Conservation (phyloP, 2,329 filamentous ascomycete genomes). For the Alternaria atra region DNA sequence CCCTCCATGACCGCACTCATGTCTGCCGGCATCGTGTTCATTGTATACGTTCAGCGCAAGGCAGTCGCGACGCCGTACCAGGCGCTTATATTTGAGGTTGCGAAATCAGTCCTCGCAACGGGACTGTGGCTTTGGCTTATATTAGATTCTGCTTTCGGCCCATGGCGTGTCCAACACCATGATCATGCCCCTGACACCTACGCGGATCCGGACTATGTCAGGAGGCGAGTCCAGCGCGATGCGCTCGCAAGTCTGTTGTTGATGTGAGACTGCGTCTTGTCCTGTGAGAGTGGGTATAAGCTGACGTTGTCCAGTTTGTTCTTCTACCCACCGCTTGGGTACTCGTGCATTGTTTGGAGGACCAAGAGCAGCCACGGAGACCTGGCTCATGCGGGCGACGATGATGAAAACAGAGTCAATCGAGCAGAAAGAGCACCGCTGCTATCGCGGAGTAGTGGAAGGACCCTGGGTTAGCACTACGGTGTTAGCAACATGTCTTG, state of each 20-base stretch:
- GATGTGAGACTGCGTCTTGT: not conserved
- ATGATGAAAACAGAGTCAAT: not conserved
- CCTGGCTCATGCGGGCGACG: not conserved
- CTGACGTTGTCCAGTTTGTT: not conserved
- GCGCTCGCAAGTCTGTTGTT: not conserved
- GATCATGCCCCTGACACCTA: not conserved
- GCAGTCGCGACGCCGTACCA: not conserved
- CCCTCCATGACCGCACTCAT: conserved; percentile 2
- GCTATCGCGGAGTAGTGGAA: not conserved
- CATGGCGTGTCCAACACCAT: not conserved
- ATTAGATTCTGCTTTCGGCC: conserved; percentile 1
- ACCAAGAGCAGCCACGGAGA: not conserved
- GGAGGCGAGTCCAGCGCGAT: conserved; percentile 1
- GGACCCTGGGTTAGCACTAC: not conserved
- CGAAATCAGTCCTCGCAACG: not conserved
- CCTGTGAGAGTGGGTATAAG: not conserved
- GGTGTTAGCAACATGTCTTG: not conserved
- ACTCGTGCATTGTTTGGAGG: not conserved
- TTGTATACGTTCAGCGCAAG: conserved; percentile 6
- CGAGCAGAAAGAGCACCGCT: not conserved
- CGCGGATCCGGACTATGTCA: not conserved
- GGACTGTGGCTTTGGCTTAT: conserved; percentile 8
- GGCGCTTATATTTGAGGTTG: not conserved
- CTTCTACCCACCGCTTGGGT: conserved; percentile 10
- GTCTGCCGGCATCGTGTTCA: conserved; percentile 2